Base-by-base conservation (phyloP, 768 basidiomycete genomes). In the Tulasnella calospora region DNA sequence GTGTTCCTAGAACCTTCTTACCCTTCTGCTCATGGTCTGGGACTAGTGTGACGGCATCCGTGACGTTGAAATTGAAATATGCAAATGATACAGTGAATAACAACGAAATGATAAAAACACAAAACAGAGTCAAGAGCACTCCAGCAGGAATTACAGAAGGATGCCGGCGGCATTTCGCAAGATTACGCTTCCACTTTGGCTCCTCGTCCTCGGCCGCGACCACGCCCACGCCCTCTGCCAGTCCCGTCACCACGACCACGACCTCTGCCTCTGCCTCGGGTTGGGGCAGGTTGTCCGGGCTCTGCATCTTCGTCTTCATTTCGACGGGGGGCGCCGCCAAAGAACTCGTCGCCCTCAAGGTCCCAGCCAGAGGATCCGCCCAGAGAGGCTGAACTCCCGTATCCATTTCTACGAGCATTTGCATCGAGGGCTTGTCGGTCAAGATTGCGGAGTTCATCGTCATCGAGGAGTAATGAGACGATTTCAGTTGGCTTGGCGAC, bases 401-500 rank as follows among this genome's bases (percentile, higher is more conserved):
- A 76, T 27, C 75, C 77, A 36, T 78, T 70, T 30, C 41, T 70
- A 9, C 61, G 40, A 23, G 67, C 77, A 71, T 27, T 27, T 6
- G 75, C 75, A 27, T 78, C 77, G 30, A 78, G 77, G 40, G 77
- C 70, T 47, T 78, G 77, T 23, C 69, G 67, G 46, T 78, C 77
- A 12, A 78, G 40, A 41, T 78, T 78, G 15, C 51, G 38, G n/a
- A 98, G 85, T 82, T 99, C 96, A 81, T 98, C 95, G 81, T 98
- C 96, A 82, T 95, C 96, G 82, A 99, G 89, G 73, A 99, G 87
- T 69, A 99, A 85, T 80, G 96, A 95, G 21, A 97, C 97, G 76
- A 99, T 98, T 84, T 99, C 98, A 85, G 94, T 96, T 36, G 95
- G 94, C 83, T 95, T 96, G 27, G 95, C 90, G 75, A 93, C 93